Evolutionary conservation across 805 yeast genomes (phyloP).

Genomic region (Zygotorulaspora florentina): DNA sequence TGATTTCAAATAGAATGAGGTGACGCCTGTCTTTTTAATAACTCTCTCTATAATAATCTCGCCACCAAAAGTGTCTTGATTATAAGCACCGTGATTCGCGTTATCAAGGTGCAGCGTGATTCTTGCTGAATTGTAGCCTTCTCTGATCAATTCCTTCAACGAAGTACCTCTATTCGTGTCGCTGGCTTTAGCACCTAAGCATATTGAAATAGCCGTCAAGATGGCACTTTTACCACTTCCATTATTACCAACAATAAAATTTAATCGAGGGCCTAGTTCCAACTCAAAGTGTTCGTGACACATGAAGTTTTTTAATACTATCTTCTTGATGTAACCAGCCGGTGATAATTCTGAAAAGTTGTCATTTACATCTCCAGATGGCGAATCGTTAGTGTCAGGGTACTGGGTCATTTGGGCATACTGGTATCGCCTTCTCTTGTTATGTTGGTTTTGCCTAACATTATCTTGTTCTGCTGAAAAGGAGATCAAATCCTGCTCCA

Average conservation of each 20-base stretch:
- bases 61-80: conserved; percentile 62
- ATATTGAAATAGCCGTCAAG: conserved; percentile 79
- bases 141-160: conserved; percentile 65
- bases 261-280: conserved; percentile 70
- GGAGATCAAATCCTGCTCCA: conserved; percentile 17
- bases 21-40: conserved; percentile 48
- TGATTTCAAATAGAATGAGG: conserved; percentile 52
- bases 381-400: conserved; percentile 7
- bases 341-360: conserved; percentile 15
- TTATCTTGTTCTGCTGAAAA: conserved; percentile 16
- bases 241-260: conserved; percentile 83
- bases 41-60: conserved; percentile 67
- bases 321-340: conserved; percentile 64
- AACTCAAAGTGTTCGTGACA: conserved; percentile 80
- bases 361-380: conserved; percentile 3
- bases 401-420: conserved; percentile 31
- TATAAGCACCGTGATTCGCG: conserved; percentile 60
- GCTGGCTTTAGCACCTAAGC: conserved; percentile 83
- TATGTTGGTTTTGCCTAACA: conserved; percentile 9
- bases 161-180: conserved; percentile 82
- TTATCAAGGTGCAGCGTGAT: conserved; percentile 63
- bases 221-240: conserved; percentile 92
- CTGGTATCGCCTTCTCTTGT: conserved; percentile 22
- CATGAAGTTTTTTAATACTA: conserved; percentile 75
- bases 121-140: conserved; percentile 67